Evolutionary conservation across 2,329 filamentous ascomycete species (phyloP), one percentile per base, ranked within the genome.

Genomic region (Fusarium sororula): DNA sequence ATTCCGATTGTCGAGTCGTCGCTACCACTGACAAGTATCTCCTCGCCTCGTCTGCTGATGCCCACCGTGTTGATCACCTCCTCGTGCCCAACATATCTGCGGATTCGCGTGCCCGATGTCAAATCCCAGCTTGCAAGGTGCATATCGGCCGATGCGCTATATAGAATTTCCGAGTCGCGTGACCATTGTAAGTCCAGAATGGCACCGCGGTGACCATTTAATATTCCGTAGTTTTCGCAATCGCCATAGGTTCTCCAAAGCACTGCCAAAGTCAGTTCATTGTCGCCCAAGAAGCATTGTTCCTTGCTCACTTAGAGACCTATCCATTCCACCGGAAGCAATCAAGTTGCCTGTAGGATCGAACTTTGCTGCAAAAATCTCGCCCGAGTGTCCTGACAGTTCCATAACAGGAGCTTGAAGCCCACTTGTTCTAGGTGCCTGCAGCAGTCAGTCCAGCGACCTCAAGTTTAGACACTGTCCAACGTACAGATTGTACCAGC

Each of bases 101-200:
- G 92, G 88, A 98, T 97, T 79, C 96, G 90, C 75, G 92, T 90
- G n/a, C 96, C 96, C 0, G 94, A 95, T 75, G 96, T 96, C 47
- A 97, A 85, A 80, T 99, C 96, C 96, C 96, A 99, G 81, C 94
- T 97, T 44, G 95, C 95, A 37, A 98, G 87, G 75, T 95, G 94
- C 89, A 91, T 95, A 81, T 99, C 96, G 75, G 96, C 95, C 39
- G 95, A 98, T 50, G 95, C 95, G 13, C 96, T 96, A 80, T 96
- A 98, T 58, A 99, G 83, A 47, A 96, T 92, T 78, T 93, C 91
- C 26, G 95, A 97, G 84, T 99, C 96, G 81, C 96, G 92, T 35
- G 96, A 98, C 96, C 96, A 99, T 80, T 98, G 95, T 51, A 99
- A 85, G 82, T 98, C 96, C 32, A 98, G 87, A 55, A 99, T 87